Base-by-base conservation (phyloP, 2,329 filamentous ascomycete genomes). In the Dactylellina parvicollis region DNA sequence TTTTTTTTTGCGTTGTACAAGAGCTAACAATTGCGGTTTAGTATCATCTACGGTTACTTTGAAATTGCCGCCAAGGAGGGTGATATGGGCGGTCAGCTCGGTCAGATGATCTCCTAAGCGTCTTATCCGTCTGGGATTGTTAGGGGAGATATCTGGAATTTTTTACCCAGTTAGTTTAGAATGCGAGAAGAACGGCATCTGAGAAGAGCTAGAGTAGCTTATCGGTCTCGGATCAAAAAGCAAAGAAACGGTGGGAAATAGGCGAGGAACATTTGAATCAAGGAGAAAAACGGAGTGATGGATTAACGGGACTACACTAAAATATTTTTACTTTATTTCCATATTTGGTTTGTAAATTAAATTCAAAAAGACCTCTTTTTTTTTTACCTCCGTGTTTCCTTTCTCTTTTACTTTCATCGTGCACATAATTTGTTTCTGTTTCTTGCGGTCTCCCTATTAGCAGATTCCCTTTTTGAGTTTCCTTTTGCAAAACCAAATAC, bases 31-130 rank as follows among this genome's bases (percentile, higher is more conserved):
- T 42, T n/a, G 24, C 38, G 10, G 0, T 14, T 14, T 78, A 96
- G 92, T 75, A 99, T 99, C 81, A 99, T 99, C 83, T 99, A 99
- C 83, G 92, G 93, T 76, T 99, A 99, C 85, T 99, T 99, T 79
- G 95, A 99, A 83, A 99, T 99, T 80, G 95, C 95, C 22, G 96
- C 96, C 79, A 97, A 97, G 84, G 95, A 99, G 83, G 95, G 95
- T 79, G 95, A 99, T 81, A 89, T 98, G 82, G 87, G 89, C 74
- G 92, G 92, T 77, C 69, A 73, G 30, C 83, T 90, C 26, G 77
- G 77, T 32, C 77, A 78, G 52, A 76, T 78, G 46, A 74, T 78
- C 46, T 73, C 67, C 75, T 77, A 77, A 66, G 60, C 18, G 38
- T 28, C 28, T 47, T 55, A 30, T 32, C 36, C 14, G 26, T 36